Evolutionary conservation across 2,329 filamentous ascomycete species (phyloP).

Genomic region (Tricladium varicosporioides): DNA sequence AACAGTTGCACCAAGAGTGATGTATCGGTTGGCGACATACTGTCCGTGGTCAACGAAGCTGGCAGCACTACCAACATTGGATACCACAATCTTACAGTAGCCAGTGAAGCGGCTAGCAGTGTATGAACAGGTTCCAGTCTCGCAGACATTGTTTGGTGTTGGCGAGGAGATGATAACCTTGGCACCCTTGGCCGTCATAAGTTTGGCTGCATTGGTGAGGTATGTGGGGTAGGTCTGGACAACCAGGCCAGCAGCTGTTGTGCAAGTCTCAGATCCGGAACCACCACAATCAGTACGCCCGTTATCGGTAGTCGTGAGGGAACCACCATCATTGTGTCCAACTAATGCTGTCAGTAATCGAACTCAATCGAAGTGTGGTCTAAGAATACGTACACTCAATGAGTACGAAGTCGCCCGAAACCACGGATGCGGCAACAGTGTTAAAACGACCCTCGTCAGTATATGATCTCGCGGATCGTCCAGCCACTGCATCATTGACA

Average conservation of each 20-base stretch:
- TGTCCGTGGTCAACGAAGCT: constrained; percentile 57
- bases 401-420: constrained; percentile 46
- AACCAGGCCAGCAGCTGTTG: constrained; percentile 47
- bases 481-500: constrained; percentile 63
- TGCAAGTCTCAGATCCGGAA: constrained; percentile 45
- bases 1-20: constrained; percentile 43
- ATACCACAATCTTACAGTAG: constrained; percentile 49
- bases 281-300: constrained; percentile 56
- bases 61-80: constrained; percentile 36
- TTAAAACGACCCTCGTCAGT: constrained; percentile 64
- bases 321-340: constrained; percentile 69
- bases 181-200: constrained; percentile 51
- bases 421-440: constrained; percentile 46
- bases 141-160: constrained; percentile 64
- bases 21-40: constrained; percentile 50
- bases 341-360: constrained; percentile 34
- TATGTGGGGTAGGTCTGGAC: constrained; percentile 34
- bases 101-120: constrained; percentile 52
- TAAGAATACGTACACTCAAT: constrained; percentile 38
- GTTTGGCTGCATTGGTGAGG: constrained; percentile 24
- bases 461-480: constrained; percentile 65
- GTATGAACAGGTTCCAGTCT: constrained; percentile 49
- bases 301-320: constrained; percentile 51
- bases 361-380: constrained; percentile 23
- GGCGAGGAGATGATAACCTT: constrained; percentile 57